Percentiles rank a stretch among this genome's conserved stretches.
phyloP scores from a whole-genome alignment of 2,329 filamentous ascomycete genomes.

The Cordyceps fumosorosea region DNA sequence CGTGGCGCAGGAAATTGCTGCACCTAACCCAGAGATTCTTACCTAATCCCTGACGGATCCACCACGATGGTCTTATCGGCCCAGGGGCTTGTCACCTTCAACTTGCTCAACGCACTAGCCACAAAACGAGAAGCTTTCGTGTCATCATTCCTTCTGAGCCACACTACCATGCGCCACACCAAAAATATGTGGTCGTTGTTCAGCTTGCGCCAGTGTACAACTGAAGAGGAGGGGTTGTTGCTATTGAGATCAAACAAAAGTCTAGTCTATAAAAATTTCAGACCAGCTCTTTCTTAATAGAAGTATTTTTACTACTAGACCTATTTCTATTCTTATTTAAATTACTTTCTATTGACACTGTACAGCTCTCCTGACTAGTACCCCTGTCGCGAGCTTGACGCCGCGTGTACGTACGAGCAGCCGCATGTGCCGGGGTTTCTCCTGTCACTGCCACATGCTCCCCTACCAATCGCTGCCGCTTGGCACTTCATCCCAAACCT shows the following conservation, averaged over 20 bases:
- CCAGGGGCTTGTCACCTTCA: neutral
- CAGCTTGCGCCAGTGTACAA: neutral
- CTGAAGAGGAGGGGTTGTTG: neutral
- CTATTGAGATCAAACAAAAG: neutral
- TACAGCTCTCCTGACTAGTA: neutral
- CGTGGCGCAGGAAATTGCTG: neutral
- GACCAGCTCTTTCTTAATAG: neutral
- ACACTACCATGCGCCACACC: neutral
- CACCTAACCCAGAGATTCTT: conserved; percentile 11
- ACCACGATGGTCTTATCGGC: neutral
- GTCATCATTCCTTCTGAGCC: neutral
- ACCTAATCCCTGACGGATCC: conserved; percentile 1
- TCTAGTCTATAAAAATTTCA: neutral
- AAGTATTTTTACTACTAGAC: neutral
- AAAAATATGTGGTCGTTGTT: neutral
- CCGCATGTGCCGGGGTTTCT: conserved; percentile 13
- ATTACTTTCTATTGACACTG: neutral
- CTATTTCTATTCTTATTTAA: neutral
- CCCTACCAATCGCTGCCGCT: conserved; percentile 1
- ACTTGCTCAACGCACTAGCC: neutral
- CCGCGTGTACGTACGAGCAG: conserved; percentile 9
- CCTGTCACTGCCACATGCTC: conserved; percentile 13
- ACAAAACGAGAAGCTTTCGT: neutral
- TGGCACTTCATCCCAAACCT: neutral
- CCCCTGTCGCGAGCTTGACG: conserved; percentile 1